phyloP scores from a whole-genome alignment of 148 eudicot genomes.

The Oxyria digyna region DNA sequence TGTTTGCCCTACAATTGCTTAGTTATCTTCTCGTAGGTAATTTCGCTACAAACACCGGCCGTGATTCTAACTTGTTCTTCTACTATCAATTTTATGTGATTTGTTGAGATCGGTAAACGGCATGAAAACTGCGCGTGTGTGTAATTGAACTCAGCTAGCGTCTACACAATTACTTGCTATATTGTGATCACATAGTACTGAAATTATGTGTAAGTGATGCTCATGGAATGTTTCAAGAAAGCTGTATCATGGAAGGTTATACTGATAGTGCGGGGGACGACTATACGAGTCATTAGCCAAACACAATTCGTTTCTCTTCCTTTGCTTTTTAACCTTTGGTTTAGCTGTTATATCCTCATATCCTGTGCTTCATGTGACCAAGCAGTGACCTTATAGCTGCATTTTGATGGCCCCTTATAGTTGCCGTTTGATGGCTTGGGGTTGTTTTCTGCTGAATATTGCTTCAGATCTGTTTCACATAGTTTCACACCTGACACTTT shows the following conservation, averaged over 20 bases:
- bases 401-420: too few relatives aligned
- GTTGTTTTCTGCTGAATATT: neutral
- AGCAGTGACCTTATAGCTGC: neutral
- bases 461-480: neutral
- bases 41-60: too few relatives aligned
- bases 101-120: neutral
- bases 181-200: neutral
- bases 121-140: neutral
- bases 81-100: neutral
- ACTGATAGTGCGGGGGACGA: neutral
- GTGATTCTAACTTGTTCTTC: neutral
- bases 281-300: neutral
- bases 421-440: too few relatives aligned
- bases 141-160: neutral
- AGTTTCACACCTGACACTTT: too few relatives aligned
- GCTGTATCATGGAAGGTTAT: too few relatives aligned
- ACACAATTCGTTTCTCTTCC: too few relatives aligned
- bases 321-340: neutral
- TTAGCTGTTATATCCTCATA: neutral
- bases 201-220: neutral
- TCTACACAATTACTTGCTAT: neutral
- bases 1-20: too few relatives aligned
- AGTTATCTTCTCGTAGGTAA: too few relatives aligned
- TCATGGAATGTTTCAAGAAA: neutral
- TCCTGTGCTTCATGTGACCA: neutral